Percentiles rank a stretch among this genome's conserved stretches.
phyloP scores from a whole-genome alignment of 2,329 filamentous ascomycete genomes.

The Cercospora janseana region DNA sequence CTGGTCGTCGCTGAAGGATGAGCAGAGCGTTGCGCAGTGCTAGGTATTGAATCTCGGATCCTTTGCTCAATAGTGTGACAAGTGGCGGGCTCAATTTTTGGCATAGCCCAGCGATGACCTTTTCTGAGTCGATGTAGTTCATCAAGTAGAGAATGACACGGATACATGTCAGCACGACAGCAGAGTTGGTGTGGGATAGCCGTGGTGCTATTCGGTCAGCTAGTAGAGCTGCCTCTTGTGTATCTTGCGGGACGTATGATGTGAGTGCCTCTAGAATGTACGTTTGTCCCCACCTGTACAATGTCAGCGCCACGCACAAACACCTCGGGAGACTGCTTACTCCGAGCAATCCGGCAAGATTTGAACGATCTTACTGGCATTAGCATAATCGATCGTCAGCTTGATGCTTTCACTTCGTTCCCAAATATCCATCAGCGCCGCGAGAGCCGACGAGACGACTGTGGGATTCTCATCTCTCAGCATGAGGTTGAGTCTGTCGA shows the following conservation, averaged over 20 bases:
- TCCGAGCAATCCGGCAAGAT: constrained; percentile 96
- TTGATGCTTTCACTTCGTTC: constrained; percentile 96
- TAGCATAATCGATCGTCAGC: constrained; percentile 94
- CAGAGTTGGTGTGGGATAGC: constrained; percentile 93
- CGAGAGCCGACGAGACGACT: constrained; percentile 90
- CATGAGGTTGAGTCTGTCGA: constrained; percentile 85
- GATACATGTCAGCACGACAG: constrained; percentile 93
- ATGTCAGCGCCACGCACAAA: constrained; percentile 26
- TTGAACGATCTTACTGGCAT: constrained; percentile 96
- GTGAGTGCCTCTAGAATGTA: constrained; percentile 97
- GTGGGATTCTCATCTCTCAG: constrained; percentile 95
- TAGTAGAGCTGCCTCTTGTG: constrained; percentile 79
- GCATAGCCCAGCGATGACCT: constrained; percentile 81
- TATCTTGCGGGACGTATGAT: constrained; percentile 94
- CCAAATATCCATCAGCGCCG: constrained; percentile 95
- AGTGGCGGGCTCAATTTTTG: constrained; percentile 92
- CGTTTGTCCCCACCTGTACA: constrained; percentile 86
- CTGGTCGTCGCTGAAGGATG: constrained; percentile 87
- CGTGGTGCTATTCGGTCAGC: constrained; percentile 94
- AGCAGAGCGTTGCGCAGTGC: constrained; percentile 89
- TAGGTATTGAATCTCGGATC: constrained; percentile 96
- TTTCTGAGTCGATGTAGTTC: constrained; percentile 96
- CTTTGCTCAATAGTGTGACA: constrained; percentile 91
- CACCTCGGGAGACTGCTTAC: constrained; percentile 53
- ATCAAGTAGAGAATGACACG: constrained; percentile 95